Base-by-base conservation (phyloP, 164 flowering plant species). In the grape (Vitis vinifera) region DNA sequence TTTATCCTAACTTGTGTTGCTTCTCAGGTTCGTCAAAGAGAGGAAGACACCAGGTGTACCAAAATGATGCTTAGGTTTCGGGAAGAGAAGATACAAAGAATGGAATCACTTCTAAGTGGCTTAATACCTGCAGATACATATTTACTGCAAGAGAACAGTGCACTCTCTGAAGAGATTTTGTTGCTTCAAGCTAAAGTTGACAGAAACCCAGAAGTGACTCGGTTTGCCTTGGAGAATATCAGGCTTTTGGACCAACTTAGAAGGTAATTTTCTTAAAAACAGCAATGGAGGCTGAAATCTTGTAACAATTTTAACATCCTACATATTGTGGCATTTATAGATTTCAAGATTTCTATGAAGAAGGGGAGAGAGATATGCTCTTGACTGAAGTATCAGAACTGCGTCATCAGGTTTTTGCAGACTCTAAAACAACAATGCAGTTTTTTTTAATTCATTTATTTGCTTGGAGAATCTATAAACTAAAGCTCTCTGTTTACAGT, bases 31-130 rank as follows among this genome's bases (percentile, higher is more conserved):
- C 89, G 84, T 47, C 98, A 96, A 83, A 88, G 98, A 75, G 99
- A 96, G 81, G 99, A 96, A 79, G 98, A 96, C 56, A 80, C 82
- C 13, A 86, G 86, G 75, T 75, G 91, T 83, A 80, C 86, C 50
- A 93, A 89, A 81, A 96, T 96, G 99, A 88, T 85, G 94, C 76
- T 96, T 73, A 88, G 82, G 76, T 92, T 96, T 77, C 84, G 99
- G 47, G 99, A 96, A 77, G 97, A 93, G 71, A 93, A 92, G 76
- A 93, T 96, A 81, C 94, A 79, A 51, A 90, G 97, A 80, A 88
- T 93, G 97, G 97, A 92, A 71, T 85, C 92, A 55, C 80, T 86
- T 77, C 68, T 88, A 65, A 80, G 79, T 73, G 89, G 83, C 71
- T 77, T 73, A 55, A 73, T 85, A 56, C 83, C 94, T 60, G 73